A percentile compares a stretch with the other conserved stretches of the same genome.
Conservation (phyloP, 1,284 basidiomycete genomes). For the Clitocybe nebularis region DNA sequence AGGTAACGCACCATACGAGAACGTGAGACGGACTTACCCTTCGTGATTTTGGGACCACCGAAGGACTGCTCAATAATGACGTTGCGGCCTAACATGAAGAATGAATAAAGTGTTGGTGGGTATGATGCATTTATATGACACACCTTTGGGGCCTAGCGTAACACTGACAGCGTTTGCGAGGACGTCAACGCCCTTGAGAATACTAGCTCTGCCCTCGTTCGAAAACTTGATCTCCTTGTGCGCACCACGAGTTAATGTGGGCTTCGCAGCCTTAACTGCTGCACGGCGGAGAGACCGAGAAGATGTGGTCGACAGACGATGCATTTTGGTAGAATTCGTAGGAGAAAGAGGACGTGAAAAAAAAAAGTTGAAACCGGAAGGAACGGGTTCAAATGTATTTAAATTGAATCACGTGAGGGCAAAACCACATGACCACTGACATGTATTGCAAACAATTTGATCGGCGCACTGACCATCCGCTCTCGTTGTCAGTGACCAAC, state of each 20-base stretch:
- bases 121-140: too few relatives aligned
- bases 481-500: background rate
- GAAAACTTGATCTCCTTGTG: constrained; percentile 98
- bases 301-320: constrained; percentile 43
- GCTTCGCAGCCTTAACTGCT: constrained; percentile 35
- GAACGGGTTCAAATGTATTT: background rate
- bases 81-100: constrained; percentile 74
- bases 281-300: constrained; percentile 43
- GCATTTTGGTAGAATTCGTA: constrained; percentile 29
- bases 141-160: constrained; percentile 95
- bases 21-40: constrained; percentile 49
- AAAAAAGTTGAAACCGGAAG: background rate
- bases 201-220: constrained; percentile 91
- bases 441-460: constrained; percentile 4
- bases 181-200: constrained; percentile 94
- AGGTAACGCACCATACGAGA: constrained; percentile 10
- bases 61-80: constrained; percentile 99
- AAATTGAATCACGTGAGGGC: constrained; percentile 6
- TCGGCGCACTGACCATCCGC: constrained; percentile 7
- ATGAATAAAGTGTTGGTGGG: too few relatives aligned
- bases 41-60: constrained; percentile 97
- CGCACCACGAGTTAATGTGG: constrained; percentile 58
- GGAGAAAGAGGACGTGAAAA: constrained; percentile 5
- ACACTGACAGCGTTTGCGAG: constrained; percentile 94
- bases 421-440: too few relatives aligned